Base-by-base conservation (phyloP, 2,329 filamentous ascomycete genomes). In the Sporothrix pallida region DNA sequence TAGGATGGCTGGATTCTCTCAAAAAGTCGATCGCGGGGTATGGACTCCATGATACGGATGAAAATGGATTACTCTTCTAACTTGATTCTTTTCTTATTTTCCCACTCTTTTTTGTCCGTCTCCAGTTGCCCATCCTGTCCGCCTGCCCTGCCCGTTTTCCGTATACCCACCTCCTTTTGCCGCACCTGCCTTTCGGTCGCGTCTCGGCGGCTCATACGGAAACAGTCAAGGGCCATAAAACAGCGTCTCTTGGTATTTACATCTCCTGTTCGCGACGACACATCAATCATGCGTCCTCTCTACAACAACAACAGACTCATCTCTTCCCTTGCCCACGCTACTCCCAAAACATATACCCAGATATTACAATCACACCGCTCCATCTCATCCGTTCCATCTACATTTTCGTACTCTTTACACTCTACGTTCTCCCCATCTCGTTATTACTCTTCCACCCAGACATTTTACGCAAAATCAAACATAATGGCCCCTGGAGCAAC, bases 401-500 rank as follows among this genome's bases (percentile, higher is more conserved):
- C 56, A 15, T 12, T 31, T 58, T 31, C 23, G 15, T 37, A 37
- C 31, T 37, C 23, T 15, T 54, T 9, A 17, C 48, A 52, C n/a
- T 17, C 13, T 23, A 54, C n/a, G 9, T 9, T 20, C n/a, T 20
- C n/a, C 48, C 48, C 15, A 13, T 48, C 50, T 20, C 56, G 31
- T 23, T 15, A 58, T 23, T 15, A 23, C 26, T 31, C 23, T 31
- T 26, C 10, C 20, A 23, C 9, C 7, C 52, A 20, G 46, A 15
- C 46, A 48, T 54, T 20, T 23, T 7, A 44, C 31, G 9, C 58
- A 44, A 42, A 15, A 15, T 9, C 58, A 20, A n/a, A 15, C 58
- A 63, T 8, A 23, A 70, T 70, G 68, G 68, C 68, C 3, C 68
- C 68, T 10, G 50, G 48, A 17, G 68, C 50, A 37, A 70, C 50